Evolutionary conservation across 2,329 filamentous ascomycete genomes (phyloP), one percentile per base, ranked within the genome.

Genomic region (Grosmannia clavigera): DNA sequence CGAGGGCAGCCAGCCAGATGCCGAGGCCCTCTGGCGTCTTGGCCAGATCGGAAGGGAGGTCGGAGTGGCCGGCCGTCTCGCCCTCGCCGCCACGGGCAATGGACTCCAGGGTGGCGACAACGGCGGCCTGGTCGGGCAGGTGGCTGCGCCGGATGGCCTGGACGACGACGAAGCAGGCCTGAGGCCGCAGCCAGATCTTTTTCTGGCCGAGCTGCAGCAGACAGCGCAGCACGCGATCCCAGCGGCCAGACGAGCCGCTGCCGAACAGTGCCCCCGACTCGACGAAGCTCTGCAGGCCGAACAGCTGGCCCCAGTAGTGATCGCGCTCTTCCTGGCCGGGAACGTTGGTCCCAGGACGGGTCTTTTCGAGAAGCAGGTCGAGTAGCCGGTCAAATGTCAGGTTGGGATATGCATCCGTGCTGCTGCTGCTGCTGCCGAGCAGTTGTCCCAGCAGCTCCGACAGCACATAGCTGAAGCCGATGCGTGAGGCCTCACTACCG

Each of bases 21-120:
- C 90, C 90, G 27, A 96, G 84, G 7, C 92, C 92, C 70, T 97
- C 92, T 0, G 91, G 87, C 0, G 91, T 92, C 70, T 87, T 87
- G 10, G 85, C 83, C 56, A 95, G 76, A 11, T 87, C 85, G 54
- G 35, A 40, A 2, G 25, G 22, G 38, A 53, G 14, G 35, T 22
- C 27, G n/a, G 14, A 6, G 50, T 29, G 12, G 43, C 11, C 46
- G 27, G 27, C 27, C 16, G 16, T 43, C 14, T 46, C 35, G 33
- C 16, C 27, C 3, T 43, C 19, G 50, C 5, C 31, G 16, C 58
- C 46, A 51, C 40, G 48, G 25, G 78, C 76, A 10, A 95, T 69
- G 48, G 79, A 80, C 61, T 82, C 74, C 43, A 95, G 75, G 0
- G 87, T 84, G 31, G 61, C 55, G 0, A 77, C 73, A 67, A 85